phyloP scores from a whole-genome alignment of 2,329 filamentous ascomycete genomes.

The Aspergillus quadricinctus region DNA sequence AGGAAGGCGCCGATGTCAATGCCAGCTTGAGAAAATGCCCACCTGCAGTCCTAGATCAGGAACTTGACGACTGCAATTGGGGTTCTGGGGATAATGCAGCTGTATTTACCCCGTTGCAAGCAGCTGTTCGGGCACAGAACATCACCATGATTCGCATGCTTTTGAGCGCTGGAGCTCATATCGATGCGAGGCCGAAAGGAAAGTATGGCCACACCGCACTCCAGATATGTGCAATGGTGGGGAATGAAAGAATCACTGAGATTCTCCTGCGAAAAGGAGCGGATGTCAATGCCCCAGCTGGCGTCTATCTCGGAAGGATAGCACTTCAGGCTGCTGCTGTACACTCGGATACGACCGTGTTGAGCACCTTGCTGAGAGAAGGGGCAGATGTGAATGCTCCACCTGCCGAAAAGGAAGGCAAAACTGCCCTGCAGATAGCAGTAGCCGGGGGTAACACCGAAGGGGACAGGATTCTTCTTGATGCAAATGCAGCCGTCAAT shows the following conservation, averaged over 20 bases:
- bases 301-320: too few species aligned
- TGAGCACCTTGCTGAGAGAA: constrained; percentile 6
- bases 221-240: constrained; percentile 17
- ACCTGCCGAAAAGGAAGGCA: constrained; percentile 5
- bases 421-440: constrained; percentile 16
- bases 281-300: constrained; percentile 5
- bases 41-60: constrained; percentile 1
- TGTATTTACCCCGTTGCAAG: constrained; percentile 14
- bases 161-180: constrained; percentile 12
- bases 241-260: constrained; percentile 15
- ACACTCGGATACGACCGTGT: constrained; percentile 8
- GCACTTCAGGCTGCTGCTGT: constrained; percentile 3
- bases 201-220: constrained; percentile 18
- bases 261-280: constrained; percentile 22
- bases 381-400: constrained; percentile 37
- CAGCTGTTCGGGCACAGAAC: constrained; percentile 10
- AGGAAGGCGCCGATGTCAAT: constrained; percentile 19
- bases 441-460: constrained; percentile 11
- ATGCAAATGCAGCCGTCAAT: constrained; percentile 16
- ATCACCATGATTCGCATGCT: constrained; percentile 16
- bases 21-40: constrained; percentile 8
- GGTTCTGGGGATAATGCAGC: neutral
- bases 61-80: neutral
- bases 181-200: constrained; percentile 13
- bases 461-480: constrained; percentile 11